Conservation (phyloP, 495 filamentous ascomycete genomes). For the Talaromyces ruber region DNA sequence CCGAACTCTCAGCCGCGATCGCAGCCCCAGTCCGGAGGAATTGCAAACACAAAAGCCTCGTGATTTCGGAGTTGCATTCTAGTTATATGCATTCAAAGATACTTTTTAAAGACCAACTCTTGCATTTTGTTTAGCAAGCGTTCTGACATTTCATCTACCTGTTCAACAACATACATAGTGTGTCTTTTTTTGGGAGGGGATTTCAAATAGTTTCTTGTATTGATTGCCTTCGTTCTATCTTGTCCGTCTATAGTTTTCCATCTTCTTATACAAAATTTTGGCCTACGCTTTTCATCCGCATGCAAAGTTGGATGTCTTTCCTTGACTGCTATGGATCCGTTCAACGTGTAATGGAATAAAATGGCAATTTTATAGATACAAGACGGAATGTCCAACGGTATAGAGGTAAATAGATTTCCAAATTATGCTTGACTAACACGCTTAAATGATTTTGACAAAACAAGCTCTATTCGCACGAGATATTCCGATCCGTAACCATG, state of each 20-base stretch:
- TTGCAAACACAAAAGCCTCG: neutral
- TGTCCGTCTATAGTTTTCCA: neutral
- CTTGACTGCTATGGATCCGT: too few species aligned
- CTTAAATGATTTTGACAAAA: neutral
- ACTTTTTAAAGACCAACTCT: neutral
- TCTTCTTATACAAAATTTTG: neutral
- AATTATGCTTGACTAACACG: neutral
- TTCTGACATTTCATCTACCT: neutral
- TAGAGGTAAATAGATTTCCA: neutral
- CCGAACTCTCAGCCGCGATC: neutral
- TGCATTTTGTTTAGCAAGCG: constrained; percentile 5
- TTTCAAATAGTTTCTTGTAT: neutral
- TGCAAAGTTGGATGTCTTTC: too few species aligned
- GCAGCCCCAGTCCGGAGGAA: constrained; percentile 6
- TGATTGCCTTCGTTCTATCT: neutral
- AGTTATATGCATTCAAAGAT: neutral
- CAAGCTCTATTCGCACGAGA: neutral
- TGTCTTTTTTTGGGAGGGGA: neutral
- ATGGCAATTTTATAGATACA: neutral
- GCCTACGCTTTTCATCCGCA: neutral
- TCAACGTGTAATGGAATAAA: neutral
- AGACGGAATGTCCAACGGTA: neutral
- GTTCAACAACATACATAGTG: neutral
- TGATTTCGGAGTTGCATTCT: constrained; percentile 3
- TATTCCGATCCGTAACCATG: neutral